phyloP scores from a whole-genome alignment of 441 rosid species.

The Populus hybrid region DNA sequence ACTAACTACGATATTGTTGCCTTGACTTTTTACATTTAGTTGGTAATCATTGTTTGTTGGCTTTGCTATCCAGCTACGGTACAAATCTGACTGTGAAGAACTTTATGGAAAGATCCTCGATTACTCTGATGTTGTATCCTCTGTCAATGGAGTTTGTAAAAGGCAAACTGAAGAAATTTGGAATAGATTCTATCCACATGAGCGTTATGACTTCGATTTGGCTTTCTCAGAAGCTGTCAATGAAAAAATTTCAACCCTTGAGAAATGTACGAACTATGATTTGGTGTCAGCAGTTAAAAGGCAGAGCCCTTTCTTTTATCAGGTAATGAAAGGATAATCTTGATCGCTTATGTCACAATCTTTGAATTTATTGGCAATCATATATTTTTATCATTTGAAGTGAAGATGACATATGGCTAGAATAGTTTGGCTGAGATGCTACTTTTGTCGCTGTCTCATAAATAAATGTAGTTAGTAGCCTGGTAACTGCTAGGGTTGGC shows the following conservation, averaged over 20 bases:
- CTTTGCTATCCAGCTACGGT: slow-evolving; percentile 50
- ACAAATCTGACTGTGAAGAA: slow-evolving; percentile 73
- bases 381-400: not conserved
- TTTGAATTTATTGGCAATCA: not conserved
- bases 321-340: slow-evolving; percentile 44
- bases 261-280: slow-evolving; percentile 65
- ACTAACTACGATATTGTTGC: not conserved
- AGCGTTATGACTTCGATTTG: slow-evolving; percentile 63
- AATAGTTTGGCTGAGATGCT: not conserved
- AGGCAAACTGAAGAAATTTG: slow-evolving; percentile 63
- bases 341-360: not conserved
- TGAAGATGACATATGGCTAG: not conserved
- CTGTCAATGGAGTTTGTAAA: slow-evolving; percentile 45
- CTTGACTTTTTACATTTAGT: not conserved
- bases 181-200: slow-evolving; percentile 62
- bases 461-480: not conserved
- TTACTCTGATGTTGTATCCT: slow-evolving; percentile 56
- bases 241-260: slow-evolving; percentile 27
- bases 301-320: slow-evolving; percentile 85
- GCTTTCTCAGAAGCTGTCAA: slow-evolving; percentile 24
- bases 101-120: slow-evolving; percentile 67
- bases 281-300: slow-evolving; percentile 80
- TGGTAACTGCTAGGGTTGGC: not conserved
- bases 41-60: slow-evolving; percentile 7
- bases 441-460: not conserved